A percentile compares a stretch with the other conserved stretches of the same genome.
phyloP scores from a whole-genome alignment of 2,329 filamentous ascomycete species.

The Chaetoscypha palmicola region DNA sequence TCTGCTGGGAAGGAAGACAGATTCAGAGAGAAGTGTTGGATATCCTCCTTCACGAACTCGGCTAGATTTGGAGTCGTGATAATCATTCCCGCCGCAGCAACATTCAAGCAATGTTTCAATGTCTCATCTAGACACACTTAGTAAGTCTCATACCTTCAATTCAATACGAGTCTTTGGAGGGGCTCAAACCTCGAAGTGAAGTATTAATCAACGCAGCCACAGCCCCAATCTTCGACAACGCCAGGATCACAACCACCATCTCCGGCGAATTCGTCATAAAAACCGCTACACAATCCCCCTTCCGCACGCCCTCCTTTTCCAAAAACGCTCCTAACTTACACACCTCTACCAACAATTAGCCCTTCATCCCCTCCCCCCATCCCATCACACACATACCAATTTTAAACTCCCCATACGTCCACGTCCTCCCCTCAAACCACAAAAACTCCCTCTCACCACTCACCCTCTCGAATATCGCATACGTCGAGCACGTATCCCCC shows the following conservation, averaged over 20 bases:
- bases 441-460: constrained; percentile 36
- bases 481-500: constrained; percentile 35
- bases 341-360: constrained; percentile 39
- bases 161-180: not conserved
- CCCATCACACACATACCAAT: constrained; percentile 41
- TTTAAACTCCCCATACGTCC: constrained; percentile 40
- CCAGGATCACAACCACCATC: constrained; percentile 39
- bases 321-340: constrained; percentile 38
- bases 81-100: constrained; percentile 35
- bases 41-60: constrained; percentile 24
- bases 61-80: constrained; percentile 40
- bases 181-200: constrained; percentile 35
- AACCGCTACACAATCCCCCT: constrained; percentile 38
- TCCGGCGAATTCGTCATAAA: constrained; percentile 44
- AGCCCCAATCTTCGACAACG: constrained; percentile 40
- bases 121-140: constrained; percentile 33
- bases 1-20: constrained; percentile 32
- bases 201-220: constrained; percentile 40
- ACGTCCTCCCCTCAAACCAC: constrained; percentile 42
- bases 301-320: constrained; percentile 31
- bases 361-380: constrained; percentile 40
- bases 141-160: constrained; percentile 9
- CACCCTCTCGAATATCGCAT: constrained; percentile 36
- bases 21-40: constrained; percentile 34
- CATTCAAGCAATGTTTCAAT: constrained; percentile 37